Conservation (phyloP, 257 asterid species). For the Lycium barbarum region DNA sequence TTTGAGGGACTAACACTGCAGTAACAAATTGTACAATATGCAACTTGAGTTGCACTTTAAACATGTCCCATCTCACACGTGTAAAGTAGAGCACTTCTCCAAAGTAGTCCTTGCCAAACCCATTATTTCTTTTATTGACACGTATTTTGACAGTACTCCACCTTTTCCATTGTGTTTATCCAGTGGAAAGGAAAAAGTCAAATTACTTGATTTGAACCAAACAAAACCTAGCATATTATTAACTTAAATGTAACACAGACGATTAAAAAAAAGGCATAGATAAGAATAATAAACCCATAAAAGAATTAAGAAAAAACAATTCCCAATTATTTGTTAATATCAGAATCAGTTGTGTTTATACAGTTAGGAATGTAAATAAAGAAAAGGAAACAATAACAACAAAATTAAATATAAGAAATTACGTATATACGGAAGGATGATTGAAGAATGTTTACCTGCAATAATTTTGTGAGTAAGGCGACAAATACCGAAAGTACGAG, state of each 20-base stretch:
- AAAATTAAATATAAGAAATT: not conserved
- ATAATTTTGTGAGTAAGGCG: not conserved
- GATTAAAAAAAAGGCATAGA: not conserved
- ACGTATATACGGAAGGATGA: not conserved
- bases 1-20: too few species aligned
- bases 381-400: not conserved
- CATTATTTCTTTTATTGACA: too few species aligned
- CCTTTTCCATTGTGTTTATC: not conserved
- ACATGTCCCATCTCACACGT: too few species aligned
- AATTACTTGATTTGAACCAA: not conserved
- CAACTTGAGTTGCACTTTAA: too few species aligned
- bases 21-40: too few species aligned
- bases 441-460: constrained; percentile 5
- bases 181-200: not conserved
- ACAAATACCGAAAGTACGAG: not conserved
- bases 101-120: too few species aligned
- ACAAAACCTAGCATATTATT: not conserved
- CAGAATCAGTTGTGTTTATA: not conserved
- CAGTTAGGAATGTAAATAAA: not conserved
- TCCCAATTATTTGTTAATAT: not conserved
- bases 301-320: not conserved
- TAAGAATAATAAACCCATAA: not conserved
- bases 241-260: not conserved
- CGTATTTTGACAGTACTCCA: too few species aligned
- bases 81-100: too few species aligned